Conservation (phyloP, 306 rosid species). For the Citrullus colocynthis region DNA sequence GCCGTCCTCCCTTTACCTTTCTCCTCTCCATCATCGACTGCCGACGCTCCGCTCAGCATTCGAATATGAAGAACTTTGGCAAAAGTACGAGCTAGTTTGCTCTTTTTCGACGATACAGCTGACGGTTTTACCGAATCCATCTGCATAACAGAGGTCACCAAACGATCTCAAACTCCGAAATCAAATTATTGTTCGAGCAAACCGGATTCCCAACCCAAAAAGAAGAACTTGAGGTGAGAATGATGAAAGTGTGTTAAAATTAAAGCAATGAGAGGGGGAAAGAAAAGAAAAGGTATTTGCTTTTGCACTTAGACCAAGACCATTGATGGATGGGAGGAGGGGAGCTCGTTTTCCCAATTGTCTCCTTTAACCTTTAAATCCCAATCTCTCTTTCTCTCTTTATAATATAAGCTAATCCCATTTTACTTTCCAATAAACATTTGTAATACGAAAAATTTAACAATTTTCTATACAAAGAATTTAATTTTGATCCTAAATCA, state of each 20-base stretch:
- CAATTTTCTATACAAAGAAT: too few species aligned
- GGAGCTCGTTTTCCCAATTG: conserved; percentile 27
- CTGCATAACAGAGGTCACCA: conserved; percentile 19
- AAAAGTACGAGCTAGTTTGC: conserved; percentile 46
- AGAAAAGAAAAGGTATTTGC: conserved; percentile 28
- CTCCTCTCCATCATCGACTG: conserved; percentile 36
- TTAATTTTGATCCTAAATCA: not conserved
- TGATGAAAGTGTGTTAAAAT: conserved; percentile 21
- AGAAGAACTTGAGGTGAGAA: conserved; percentile 16
- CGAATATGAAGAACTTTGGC: conserved; percentile 76
- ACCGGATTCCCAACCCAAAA: not conserved
- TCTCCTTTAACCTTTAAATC: not conserved
- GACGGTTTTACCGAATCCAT: conserved; percentile 69
- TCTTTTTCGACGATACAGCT: conserved; percentile 47
- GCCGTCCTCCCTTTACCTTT: not conserved
- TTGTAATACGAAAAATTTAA: too few species aligned
- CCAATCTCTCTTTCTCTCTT: not conserved
- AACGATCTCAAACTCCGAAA: not conserved
- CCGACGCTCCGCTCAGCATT: conserved; percentile 38
- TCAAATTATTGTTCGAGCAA: too few species aligned
- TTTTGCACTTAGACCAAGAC: conserved; percentile 54
- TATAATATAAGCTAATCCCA: not conserved
- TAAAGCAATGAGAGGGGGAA: conserved; percentile 22
- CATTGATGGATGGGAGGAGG: conserved; percentile 28
- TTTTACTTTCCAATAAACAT: too few species aligned